These are phyloP conservation scores for Pneumocystis jirovecii DNA, from an alignment of 1,139 yeast genomes.

Conservation along the genomic window DNA sequence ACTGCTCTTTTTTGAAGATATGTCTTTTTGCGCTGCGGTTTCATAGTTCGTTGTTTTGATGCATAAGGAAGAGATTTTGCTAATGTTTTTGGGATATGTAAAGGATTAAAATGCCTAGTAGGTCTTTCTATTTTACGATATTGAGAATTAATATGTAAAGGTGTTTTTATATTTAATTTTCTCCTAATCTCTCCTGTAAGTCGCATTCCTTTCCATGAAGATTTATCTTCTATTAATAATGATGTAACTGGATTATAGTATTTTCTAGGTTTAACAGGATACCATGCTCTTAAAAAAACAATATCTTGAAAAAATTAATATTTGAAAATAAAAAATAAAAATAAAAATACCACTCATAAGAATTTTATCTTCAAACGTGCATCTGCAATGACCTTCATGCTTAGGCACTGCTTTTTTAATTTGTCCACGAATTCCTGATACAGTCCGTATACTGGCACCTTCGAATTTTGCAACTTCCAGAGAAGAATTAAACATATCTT, in stretches of 20 bases:
- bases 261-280: constrained; percentile 77
- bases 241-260: constrained; percentile 96
- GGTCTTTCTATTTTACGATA: constrained; percentile 67
- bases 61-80: constrained; percentile 74
- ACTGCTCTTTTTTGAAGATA: constrained; percentile 89
- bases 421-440: constrained; percentile 94
- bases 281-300: constrained; percentile 87
- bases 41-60: constrained; percentile 70
- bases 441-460: constrained; percentile 93
- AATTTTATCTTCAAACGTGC: constrained; percentile 94
- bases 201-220: constrained; percentile 92
- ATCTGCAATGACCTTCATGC: constrained; percentile 95
- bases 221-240: constrained; percentile 54
- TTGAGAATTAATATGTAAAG: constrained; percentile 45
- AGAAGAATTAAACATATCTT: constrained; percentile 86
- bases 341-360: constrained; percentile 33
- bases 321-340: constrained; percentile 9
- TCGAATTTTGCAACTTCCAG: constrained; percentile 95
- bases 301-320: constrained; percentile 41
- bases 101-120: constrained; percentile 76
- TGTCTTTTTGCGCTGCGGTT: constrained; percentile 70
- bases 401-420: constrained; percentile 85
- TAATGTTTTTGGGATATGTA: constrained; percentile 67
- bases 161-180: constrained; percentile 50
- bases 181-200: constrained; percentile 88